Evolutionary conservation across 2,329 filamentous ascomycete species (phyloP).

Genomic region (Ceratocystis colombiana): DNA sequence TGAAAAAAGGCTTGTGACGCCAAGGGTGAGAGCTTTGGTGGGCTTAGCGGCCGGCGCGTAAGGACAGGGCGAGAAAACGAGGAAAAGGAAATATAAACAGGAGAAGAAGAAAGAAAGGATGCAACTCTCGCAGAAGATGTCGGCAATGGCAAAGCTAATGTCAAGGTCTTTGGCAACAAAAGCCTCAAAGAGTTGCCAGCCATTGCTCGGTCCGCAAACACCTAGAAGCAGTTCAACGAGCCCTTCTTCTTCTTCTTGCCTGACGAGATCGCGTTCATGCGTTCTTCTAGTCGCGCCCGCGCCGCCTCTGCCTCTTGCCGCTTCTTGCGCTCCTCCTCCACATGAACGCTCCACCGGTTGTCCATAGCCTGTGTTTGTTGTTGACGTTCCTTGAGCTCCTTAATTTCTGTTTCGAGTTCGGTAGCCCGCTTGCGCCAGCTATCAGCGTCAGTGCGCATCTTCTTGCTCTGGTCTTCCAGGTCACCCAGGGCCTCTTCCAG

Average conservation of each 20-base stretch:
- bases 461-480: constrained; percentile 81
- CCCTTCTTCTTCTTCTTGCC: constrained; percentile 95
- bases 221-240: constrained; percentile 92
- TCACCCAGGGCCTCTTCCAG: constrained; percentile 93
- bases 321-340: constrained; percentile 94
- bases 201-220: constrained; percentile 27
- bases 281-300: constrained; percentile 77
- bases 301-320: constrained; percentile 82
- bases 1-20: not conserved
- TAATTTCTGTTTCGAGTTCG: constrained; percentile 62
- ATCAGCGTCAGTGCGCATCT: constrained; percentile 83
- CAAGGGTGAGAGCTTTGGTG: not conserved
- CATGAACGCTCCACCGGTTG: constrained; percentile 63
- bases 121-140: constrained; percentile 7
- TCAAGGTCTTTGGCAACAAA: not conserved
- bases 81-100: not conserved
- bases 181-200: constrained; percentile 16
- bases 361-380: constrained; percentile 41
- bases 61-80: not conserved
- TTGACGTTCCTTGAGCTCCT: constrained; percentile 49
- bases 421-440: constrained; percentile 78
- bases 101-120: constrained; percentile 1
- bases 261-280: constrained; percentile 80
- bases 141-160: constrained; percentile 11
- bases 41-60: not conserved